A percentile compares a stretch with the other conserved stretches of the same genome.
Conservation (phyloP, 1,139 yeast species). For the Scheffersomyces insectosa region DNA sequence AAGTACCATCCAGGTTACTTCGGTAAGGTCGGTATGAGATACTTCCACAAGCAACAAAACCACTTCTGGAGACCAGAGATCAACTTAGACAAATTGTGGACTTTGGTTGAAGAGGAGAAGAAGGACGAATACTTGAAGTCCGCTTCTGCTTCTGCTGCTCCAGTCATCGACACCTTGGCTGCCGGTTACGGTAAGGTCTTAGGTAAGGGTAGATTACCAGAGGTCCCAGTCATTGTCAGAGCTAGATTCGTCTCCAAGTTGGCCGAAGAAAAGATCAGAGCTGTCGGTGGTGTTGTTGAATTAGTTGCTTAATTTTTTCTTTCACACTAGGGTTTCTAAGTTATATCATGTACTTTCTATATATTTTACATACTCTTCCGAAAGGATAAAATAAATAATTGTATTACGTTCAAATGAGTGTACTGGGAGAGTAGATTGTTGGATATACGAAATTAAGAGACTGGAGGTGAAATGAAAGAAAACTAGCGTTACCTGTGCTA, state of each 20-base stretch:
- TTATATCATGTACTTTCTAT: slow-evolving; percentile 5
- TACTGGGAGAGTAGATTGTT: too few relatives aligned
- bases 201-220: slow-evolving; percentile 98
- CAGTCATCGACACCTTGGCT: slow-evolving; percentile 99
- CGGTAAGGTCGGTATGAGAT: slow-evolving; percentile 99
- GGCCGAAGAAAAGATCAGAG: slow-evolving; percentile 99
- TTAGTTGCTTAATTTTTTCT: slow-evolving; percentile 76
- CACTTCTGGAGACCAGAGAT: slow-evolving; percentile 98
- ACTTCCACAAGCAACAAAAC: slow-evolving; percentile 96
- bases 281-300: slow-evolving; percentile 99
- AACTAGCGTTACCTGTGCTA: too few relatives aligned
- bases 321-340: slow-evolving; percentile 6
- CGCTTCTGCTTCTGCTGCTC: slow-evolving; percentile 88
- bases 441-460: too few relatives aligned
- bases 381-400: slow-evolving; percentile 1
- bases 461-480: too few relatives aligned
- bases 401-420: neutral
- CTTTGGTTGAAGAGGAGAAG: slow-evolving; percentile 91
- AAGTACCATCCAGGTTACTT: slow-evolving; percentile 99
- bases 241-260: slow-evolving; percentile 99
- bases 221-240: slow-evolving; percentile 98
- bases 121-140: slow-evolving; percentile 92
- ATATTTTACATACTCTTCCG: slow-evolving; percentile 8
- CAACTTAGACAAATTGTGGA: slow-evolving; percentile 99
- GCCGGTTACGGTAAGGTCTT: slow-evolving; percentile 99